Conservation (phyloP, 2,329 filamentous ascomycete genomes). For the Microcyclosporella mali region DNA sequence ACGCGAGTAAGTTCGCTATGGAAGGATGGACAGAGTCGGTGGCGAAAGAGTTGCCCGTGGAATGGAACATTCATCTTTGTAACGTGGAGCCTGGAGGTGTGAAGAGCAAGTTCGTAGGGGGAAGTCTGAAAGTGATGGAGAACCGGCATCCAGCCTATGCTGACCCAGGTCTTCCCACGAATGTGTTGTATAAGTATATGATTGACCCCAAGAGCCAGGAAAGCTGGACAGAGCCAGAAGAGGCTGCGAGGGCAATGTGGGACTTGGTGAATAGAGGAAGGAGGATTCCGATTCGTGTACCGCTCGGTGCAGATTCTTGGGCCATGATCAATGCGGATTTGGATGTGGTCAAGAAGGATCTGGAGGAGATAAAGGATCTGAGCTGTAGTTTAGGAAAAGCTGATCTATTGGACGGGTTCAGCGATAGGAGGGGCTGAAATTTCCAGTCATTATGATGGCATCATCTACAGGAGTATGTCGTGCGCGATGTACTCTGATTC, state of each 20-base stretch:
- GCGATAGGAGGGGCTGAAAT: too few species aligned
- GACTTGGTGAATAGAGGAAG: conserved; percentile 45
- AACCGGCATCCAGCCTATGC: conserved; percentile 43
- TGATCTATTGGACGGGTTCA: too few species aligned
- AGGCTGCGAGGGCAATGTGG: conserved; percentile 41
- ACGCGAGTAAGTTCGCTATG: conserved; percentile 42
- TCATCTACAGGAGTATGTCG: too few species aligned
- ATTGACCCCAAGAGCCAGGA: conserved; percentile 26
- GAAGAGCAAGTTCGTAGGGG: conserved; percentile 42
- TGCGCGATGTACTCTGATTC: too few species aligned
- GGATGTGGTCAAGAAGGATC: too few species aligned
- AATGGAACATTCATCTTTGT: conserved; percentile 44
- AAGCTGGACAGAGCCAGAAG: not conserved
- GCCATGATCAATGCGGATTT: conserved; percentile 35
- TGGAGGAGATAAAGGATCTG: too few species aligned
- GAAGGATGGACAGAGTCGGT: conserved; percentile 45
- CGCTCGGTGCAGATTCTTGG: conserved; percentile 51
- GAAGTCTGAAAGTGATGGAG: conserved; percentile 43
- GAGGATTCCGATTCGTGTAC: conserved; percentile 47
- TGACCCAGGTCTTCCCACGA: conserved; percentile 41
- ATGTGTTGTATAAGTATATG: conserved; percentile 42
- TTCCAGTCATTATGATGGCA: too few species aligned
- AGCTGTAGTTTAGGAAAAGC: too few species aligned
- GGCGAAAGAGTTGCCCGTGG: conserved; percentile 38
- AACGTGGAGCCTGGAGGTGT: conserved; percentile 44